Base-by-base conservation (phyloP, 208 protist species). In the Porcisia hertigi region DNA sequence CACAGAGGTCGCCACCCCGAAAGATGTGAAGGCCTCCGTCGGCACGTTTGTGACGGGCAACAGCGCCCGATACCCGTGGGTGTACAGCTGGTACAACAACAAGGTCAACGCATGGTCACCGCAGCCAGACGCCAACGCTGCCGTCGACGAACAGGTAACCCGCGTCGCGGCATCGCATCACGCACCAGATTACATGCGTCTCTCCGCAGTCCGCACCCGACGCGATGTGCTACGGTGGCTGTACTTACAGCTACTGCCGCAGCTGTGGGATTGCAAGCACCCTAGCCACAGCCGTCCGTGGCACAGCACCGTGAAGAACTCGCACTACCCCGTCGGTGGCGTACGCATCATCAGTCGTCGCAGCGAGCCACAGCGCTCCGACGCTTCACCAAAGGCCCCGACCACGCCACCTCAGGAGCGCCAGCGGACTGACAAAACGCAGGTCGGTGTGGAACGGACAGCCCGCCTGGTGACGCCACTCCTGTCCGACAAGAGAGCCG, bases 1-100 rank as follows among this genome's bases (percentile, higher is more conserved):
- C 69, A 82, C 80, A 39, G 77, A 88, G 72, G 36, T 20, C 54
- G 30, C 39, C 12, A 45, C 43, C n/a, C 7, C 41, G 3, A 18
- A n/a, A 52, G 47, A 12, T 39, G 71, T 75, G 36, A 60, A 41
- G 74, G 20, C 36, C 64, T 71, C 73, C 9, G 49, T 5, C 18
- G 66, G 71, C 9, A 30, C 67, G 66, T 86, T 83, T 60, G 72
- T 82, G 18, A 7, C 71, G 18, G 85, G 85, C 49, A 75, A 72
- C 69, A 88, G 81, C 25, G 74, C 11, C 12, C 57, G 45, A 20
- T 78, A 69, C 62, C 62, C 77, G 20, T 88, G 81, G 79, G n/a
- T 80, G 67, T 86, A 83, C 79, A 77, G 78, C 72, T 71, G 80
- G 69, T 86, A 82, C 76, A 58, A 58, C 54, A 5, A 18, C 63